Evolutionary conservation across 345 rosid species (phyloP).

Genomic region (Capsella bursapastoris): DNA sequence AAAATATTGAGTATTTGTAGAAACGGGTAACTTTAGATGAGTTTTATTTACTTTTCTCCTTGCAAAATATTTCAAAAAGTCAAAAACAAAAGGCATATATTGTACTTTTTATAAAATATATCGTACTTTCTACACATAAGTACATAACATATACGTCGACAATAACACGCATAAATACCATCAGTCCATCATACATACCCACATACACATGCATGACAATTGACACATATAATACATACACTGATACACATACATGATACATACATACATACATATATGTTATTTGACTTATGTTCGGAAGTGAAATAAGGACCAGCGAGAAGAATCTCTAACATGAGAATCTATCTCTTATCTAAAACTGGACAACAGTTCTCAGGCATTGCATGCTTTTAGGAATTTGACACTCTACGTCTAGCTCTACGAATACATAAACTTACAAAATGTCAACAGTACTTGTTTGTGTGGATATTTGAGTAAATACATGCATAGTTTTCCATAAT

Average conservation of each 20-base stretch:
- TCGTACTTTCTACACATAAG: neutral
- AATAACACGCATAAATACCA: neutral
- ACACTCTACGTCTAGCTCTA: neutral
- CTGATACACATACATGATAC: neutral
- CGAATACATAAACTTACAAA: slow-evolving; percentile 12
- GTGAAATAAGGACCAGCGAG: slow-evolving; percentile 34
- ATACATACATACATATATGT: neutral
- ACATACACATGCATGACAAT: neutral
- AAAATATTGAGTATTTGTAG: neutral
- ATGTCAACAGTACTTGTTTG: slow-evolving; percentile 12
- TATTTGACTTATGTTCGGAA: slow-evolving; percentile 35
- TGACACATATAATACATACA: neutral
- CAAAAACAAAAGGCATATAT: neutral
- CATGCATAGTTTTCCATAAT: neutral
- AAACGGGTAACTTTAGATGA: neutral
- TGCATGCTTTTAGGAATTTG: slow-evolving; percentile 18
- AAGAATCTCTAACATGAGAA: slow-evolving; percentile 37
- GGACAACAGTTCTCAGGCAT: slow-evolving; percentile 25
- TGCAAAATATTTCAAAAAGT: neutral
- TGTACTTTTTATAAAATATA: neutral
- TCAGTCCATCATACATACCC: neutral
- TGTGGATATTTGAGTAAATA: slow-evolving; percentile 6
- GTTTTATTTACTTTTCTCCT: neutral
- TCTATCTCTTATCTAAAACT: slow-evolving; percentile 35
- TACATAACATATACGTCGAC: neutral